A percentile compares a stretch with the other conserved stretches of the same genome.
Evolutionary conservation across 257 asterid species (phyloP).

Genomic region (Parsonsia alboflavescens): DNA sequence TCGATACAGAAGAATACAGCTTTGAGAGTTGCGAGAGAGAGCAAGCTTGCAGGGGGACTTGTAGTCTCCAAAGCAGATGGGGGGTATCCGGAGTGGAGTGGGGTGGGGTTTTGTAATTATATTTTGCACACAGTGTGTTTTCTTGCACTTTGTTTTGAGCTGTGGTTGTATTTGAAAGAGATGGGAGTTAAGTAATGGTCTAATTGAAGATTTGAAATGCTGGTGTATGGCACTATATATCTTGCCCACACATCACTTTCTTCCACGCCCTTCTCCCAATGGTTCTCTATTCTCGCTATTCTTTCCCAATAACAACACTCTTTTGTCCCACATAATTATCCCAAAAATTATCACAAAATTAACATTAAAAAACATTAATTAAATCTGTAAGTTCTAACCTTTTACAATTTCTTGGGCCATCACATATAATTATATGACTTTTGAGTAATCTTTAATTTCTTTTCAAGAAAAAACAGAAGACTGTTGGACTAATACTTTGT

Average conservation of each 20-base stretch:
- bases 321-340: too few species aligned
- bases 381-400: too few species aligned
- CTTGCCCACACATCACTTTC: too few species aligned
- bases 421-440: too few species aligned
- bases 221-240: slow-evolving; percentile 7
- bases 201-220: slow-evolving; percentile 9
- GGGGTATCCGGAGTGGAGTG: slow-evolving; percentile 1
- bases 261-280: too few species aligned
- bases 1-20: slow-evolving; percentile 38
- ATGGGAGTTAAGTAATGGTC: slow-evolving; percentile 15
- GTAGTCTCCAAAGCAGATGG: slow-evolving; percentile 54
- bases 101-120: slow-evolving; percentile 17
- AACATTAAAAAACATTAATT: too few species aligned
- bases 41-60: slow-evolving; percentile 34
- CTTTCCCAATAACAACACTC: too few species aligned
- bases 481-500: background rate
- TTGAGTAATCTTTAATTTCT: background rate
- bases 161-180: slow-evolving; percentile 27
- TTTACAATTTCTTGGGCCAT: too few species aligned
- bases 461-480: background rate
- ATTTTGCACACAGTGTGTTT: slow-evolving; percentile 22
- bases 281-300: too few species aligned
- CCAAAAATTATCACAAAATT: too few species aligned
- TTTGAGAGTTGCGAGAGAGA: slow-evolving; percentile 47
- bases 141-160: slow-evolving; percentile 32